Conservation (phyloP, 169 alveolate species). For the Blepharisma undulans region DNA sequence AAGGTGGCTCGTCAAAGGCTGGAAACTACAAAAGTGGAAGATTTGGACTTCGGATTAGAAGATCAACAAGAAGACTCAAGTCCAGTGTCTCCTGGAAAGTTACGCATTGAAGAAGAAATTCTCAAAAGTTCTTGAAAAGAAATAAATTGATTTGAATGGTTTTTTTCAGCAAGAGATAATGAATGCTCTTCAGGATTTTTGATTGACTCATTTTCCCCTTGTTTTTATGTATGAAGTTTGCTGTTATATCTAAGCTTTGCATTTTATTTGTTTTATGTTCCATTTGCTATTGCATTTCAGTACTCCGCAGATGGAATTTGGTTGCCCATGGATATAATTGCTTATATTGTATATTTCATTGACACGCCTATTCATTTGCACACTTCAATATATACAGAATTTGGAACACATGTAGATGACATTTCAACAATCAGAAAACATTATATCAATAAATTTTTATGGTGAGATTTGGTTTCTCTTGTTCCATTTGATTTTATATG, state of each 20-base stretch:
- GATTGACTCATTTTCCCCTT: background rate
- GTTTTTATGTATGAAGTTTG: constrained; percentile 32
- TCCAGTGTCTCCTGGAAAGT: background rate
- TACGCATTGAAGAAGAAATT: background rate
- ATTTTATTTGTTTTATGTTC: constrained; percentile 50
- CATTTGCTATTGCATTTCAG: constrained; percentile 53
- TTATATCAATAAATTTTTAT: constrained; percentile 34
- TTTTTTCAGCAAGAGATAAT: background rate
- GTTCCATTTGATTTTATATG: constrained; percentile 58
- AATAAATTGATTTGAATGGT: background rate
- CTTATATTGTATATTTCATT: background rate
- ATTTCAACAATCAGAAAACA: background rate
- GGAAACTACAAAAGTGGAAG: constrained; percentile 56
- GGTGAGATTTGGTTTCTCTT: constrained; percentile 49
- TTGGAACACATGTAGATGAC: background rate
- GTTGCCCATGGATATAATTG: constrained; percentile 32
- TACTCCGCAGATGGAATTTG: constrained; percentile 15
- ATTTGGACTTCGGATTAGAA: constrained; percentile 16
- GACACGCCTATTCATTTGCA: constrained; percentile 36
- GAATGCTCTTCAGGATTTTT: background rate
- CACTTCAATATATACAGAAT: constrained; percentile 29
- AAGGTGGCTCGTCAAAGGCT: constrained; percentile 61
- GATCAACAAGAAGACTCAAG: background rate
- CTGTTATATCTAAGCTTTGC: background rate
- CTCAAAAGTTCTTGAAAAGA: background rate